Conservation (phyloP, 2,329 filamentous ascomycete species). For the Penicillium occitanis region DNA sequence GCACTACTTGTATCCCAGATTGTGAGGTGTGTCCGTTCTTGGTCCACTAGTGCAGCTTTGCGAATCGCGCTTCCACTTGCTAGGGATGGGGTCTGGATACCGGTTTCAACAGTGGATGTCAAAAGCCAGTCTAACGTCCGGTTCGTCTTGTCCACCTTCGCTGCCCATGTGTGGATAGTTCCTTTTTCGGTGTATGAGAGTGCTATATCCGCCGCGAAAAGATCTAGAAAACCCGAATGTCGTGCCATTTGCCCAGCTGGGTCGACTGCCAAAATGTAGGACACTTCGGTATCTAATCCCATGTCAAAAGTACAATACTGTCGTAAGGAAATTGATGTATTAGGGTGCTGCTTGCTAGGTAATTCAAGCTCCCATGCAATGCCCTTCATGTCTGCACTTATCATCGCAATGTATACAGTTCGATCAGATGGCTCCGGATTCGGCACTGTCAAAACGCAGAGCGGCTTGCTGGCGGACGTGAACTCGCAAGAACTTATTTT, state of each 20-base stretch:
- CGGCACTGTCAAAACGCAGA: slow-evolving; percentile 75
- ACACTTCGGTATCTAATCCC: slow-evolving; percentile 53
- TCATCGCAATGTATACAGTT: slow-evolving; percentile 71
- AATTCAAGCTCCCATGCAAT: slow-evolving; percentile 76
- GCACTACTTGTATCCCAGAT: slow-evolving; percentile 88
- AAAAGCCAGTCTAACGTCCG: slow-evolving; percentile 73
- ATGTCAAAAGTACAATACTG: slow-evolving; percentile 73
- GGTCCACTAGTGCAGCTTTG: slow-evolving; percentile 80
- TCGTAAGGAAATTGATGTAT: slow-evolving; percentile 50
- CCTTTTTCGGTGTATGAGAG: slow-evolving; percentile 79
- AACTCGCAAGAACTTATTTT: slow-evolving; percentile 62
- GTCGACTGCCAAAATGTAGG: slow-evolving; percentile 74
- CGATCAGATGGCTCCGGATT: slow-evolving; percentile 58
- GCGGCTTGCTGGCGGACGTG: slow-evolving; percentile 64
- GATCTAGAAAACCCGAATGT: slow-evolving; percentile 76
- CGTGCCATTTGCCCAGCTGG: slow-evolving; percentile 73
- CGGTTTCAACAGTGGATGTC: slow-evolving; percentile 78
- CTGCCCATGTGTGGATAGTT: slow-evolving; percentile 80
- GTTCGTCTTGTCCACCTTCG: slow-evolving; percentile 64
- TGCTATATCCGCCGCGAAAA: slow-evolving; percentile 81
- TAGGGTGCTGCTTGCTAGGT: slow-evolving; percentile 29
- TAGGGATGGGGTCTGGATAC: slow-evolving; percentile 68
- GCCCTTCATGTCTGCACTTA: slow-evolving; percentile 74
- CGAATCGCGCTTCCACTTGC: slow-evolving; percentile 83
- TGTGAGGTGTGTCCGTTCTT: slow-evolving; percentile 69